These are phyloP conservation scores for Coccomyxa subellipsoidea DNA, from an alignment of 163 green algal genomes.

Conservation along the genomic window DNA sequence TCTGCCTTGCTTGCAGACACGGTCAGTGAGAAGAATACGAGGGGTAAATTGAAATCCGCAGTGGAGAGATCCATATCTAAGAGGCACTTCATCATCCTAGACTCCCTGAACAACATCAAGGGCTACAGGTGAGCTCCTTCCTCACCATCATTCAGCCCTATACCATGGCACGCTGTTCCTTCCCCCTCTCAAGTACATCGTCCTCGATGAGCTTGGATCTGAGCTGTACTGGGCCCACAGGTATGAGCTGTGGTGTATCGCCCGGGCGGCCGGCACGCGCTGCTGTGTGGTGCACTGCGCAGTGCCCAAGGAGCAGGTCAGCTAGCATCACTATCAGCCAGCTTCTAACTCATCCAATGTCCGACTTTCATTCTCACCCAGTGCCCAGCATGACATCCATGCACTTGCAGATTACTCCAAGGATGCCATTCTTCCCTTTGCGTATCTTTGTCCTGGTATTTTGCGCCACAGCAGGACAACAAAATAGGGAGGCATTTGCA, in stretches of 20 bases:
- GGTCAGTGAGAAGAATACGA: conserved; percentile 79
- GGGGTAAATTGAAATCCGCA: conserved; percentile 66
- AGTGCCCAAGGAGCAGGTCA: background rate
- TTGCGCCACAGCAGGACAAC: too few species aligned
- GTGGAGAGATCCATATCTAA: conserved; percentile 67
- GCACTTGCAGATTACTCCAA: too few species aligned
- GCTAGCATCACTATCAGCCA: too few species aligned
- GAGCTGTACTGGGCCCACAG: conserved; percentile 5
- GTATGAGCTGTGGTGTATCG: conserved; percentile 96
- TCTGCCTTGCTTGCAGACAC: conserved; percentile 47
- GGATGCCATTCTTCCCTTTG: too few species aligned
- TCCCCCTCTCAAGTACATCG: background rate
- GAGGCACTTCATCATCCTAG: conserved; percentile 70
- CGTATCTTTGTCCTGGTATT: too few species aligned
- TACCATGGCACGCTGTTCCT: too few species aligned
- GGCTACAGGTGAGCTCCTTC: conserved; percentile 44
- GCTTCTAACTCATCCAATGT: too few species aligned
- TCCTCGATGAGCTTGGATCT: background rate
- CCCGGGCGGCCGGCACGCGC: conserved; percentile 60
- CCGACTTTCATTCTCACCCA: too few species aligned
- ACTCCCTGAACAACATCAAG: conserved; percentile 96
- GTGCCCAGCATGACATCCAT: too few species aligned
- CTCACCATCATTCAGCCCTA: too few species aligned
- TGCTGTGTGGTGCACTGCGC: conserved; percentile 82
- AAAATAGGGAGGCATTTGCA: too few species aligned